Evolutionary conservation across 78 protist genomes (phyloP).

Genomic region (Dictyostelium intermedium): DNA sequence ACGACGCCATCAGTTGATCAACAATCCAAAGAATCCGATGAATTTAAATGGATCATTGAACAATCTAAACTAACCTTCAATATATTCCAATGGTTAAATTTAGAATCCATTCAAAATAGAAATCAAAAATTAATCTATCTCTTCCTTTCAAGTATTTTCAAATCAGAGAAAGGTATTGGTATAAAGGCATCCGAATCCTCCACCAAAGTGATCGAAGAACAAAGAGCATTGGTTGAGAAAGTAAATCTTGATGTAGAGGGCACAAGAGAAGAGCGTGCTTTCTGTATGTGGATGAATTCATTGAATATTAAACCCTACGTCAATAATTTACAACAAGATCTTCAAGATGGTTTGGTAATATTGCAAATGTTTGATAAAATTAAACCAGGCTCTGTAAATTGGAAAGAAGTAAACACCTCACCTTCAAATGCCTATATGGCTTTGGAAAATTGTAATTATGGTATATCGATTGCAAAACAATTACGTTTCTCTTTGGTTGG

Average conservation of each 20-base stretch:
- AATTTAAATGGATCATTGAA: conserved; percentile 5
- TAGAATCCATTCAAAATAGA: conserved; percentile 12
- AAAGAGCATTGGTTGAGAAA: conserved; percentile 22
- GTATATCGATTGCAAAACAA: conserved; percentile 78
- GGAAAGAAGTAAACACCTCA: conserved; percentile 52
- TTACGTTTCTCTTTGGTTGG: conserved; percentile 84
- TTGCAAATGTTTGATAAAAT: conserved; percentile 83
- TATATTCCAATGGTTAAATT: conserved; percentile 47
- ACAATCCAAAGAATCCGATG: neutral
- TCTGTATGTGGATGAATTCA: conserved; percentile 90
- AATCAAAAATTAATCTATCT: conserved; percentile 28
- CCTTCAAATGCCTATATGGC: conserved; percentile 81
- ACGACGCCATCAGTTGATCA: neutral
- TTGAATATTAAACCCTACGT: conserved; percentile 75
- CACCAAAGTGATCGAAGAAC: neutral
- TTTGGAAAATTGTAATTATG: conserved; percentile 92
- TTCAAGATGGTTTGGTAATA: conserved; percentile 77
- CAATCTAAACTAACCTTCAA: conserved; percentile 9
- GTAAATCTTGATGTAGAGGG: conserved; percentile 72
- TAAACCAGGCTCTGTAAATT: conserved; percentile 77
- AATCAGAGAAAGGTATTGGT: conserved; percentile 74
- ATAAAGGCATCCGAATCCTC: neutral
- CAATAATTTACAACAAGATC: conserved; percentile 73
- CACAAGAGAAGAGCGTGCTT: conserved; percentile 88
- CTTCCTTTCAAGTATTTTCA: conserved; percentile 47